Evolutionary conservation across 2,329 filamentous ascomycete genomes (phyloP).

Genomic region (Elsinoe ampelina): DNA sequence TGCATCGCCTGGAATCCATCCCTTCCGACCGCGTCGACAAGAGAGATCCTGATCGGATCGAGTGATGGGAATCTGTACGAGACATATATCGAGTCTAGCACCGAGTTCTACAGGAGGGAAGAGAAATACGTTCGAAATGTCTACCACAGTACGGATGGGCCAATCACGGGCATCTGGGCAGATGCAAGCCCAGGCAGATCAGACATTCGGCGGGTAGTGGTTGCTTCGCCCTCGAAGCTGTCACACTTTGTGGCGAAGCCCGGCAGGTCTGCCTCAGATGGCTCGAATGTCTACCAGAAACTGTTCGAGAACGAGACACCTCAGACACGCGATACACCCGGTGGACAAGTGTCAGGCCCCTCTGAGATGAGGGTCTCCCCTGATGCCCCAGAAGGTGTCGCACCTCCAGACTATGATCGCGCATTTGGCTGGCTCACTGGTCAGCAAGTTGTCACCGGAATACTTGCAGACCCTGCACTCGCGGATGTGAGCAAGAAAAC

Average conservation of each 20-base stretch:
- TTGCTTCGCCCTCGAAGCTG: constrained; percentile 68
- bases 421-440: constrained; percentile 85
- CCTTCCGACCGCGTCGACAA: constrained; percentile 81
- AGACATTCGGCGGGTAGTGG: constrained; percentile 67
- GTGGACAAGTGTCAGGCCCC: constrained; percentile 45
- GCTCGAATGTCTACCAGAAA: constrained; percentile 73
- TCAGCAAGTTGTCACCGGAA: constrained; percentile 82
- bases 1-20: constrained; percentile 92
- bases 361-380: constrained; percentile 70
- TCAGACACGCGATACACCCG: constrained; percentile 61
- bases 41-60: constrained; percentile 85
- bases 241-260: constrained; percentile 74
- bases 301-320: constrained; percentile 84
- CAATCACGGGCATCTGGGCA: constrained; percentile 77
- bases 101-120: constrained; percentile 90
- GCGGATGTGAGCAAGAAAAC: constrained; percentile 56
- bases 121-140: constrained; percentile 84
- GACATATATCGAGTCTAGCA: constrained; percentile 85
- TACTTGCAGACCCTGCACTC: constrained; percentile 48
- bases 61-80: constrained; percentile 95
- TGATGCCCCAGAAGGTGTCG: constrained; percentile 50
- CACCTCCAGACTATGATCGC: constrained; percentile 43
- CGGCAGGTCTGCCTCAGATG: constrained; percentile 62
- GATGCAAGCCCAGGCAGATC: constrained; percentile 60
- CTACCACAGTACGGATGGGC: constrained; percentile 71